Evolutionary conservation across 2,329 filamentous ascomycete species (phyloP).

Genomic region (Apiospora marii): DNA sequence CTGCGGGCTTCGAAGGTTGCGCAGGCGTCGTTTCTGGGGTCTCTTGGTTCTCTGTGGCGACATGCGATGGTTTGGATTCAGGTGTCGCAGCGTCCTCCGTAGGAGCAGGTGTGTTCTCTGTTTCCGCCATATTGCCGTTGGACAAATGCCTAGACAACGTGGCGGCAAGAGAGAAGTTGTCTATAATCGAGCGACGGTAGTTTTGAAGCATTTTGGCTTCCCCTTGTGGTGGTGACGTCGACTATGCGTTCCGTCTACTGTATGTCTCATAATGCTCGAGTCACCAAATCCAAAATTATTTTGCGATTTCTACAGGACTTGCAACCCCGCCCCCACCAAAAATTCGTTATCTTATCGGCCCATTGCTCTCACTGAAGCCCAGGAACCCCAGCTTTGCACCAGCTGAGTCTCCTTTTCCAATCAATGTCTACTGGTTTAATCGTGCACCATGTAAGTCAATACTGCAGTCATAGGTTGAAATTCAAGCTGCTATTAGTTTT

Average conservation of each 20-base stretch:
- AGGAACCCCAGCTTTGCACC: neutral
- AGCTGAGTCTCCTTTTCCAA: neutral
- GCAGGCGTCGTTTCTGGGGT: constrained; percentile 26
- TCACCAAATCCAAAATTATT: constrained; percentile 16
- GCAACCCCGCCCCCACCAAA: constrained; percentile 14
- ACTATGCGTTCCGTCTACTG: neutral
- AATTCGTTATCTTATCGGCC: constrained; percentile 5
- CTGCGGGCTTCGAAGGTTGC: constrained; percentile 28
- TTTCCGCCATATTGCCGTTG: neutral
- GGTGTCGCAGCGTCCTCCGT: constrained; percentile 42
- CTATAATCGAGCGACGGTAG: neutral
- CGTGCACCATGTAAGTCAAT: neutral
- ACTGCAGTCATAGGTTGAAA: no score
- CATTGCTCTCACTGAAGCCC: neutral
- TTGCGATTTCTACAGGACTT: constrained; percentile 19
- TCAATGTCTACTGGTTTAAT: neutral
- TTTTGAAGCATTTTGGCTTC: constrained; percentile 13
- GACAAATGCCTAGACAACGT: neutral
- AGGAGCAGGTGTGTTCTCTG: constrained; percentile 1
- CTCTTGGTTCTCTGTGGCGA: constrained; percentile 49
- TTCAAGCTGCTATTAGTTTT: neutral
- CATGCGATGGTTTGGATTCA: constrained; percentile 55
- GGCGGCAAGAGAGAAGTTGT: neutral
- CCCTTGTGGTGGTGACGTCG: neutral
- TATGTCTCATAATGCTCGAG: neutral